Evolutionary conservation across 1,284 basidiomycete genomes (phyloP).

Genomic region (Naganishia cerealis): DNA sequence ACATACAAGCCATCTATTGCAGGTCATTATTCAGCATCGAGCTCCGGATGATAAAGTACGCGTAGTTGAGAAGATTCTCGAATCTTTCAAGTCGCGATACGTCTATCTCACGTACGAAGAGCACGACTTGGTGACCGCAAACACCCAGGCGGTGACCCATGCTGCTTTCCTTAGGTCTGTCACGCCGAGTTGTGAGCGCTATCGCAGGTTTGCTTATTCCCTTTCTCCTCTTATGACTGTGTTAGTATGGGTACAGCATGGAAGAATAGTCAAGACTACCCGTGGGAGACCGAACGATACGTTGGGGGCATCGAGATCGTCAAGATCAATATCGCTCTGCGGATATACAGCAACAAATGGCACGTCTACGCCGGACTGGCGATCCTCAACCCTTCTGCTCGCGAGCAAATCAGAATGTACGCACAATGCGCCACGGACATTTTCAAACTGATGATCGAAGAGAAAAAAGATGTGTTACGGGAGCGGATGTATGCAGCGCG

Average conservation of each 20-base stretch:
- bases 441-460: conserved; percentile 94
- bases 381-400: conserved; percentile 91
- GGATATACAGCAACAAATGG: conserved; percentile 97
- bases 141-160: conserved; percentile 96
- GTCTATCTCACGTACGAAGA: conserved; percentile 94
- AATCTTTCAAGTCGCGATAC: conserved; percentile 78
- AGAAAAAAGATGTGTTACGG: conserved; percentile 66
- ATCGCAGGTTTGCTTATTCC: neutral
- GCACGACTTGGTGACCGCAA: conserved; percentile 93
- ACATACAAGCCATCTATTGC: conserved; percentile 11
- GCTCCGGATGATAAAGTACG: conserved; percentile 70
- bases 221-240: no score
- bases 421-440: conserved; percentile 80
- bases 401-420: conserved; percentile 84
- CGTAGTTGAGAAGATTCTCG: conserved; percentile 80
- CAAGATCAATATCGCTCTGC: conserved; percentile 94
- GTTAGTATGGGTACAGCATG: conserved; percentile 95
- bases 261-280: conserved; percentile 74
- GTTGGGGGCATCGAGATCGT: conserved; percentile 98
- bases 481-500: conserved; percentile 74
- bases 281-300: conserved; percentile 90
- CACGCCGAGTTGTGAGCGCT: neutral
- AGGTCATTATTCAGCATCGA: conserved; percentile 89
- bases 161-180: conserved; percentile 89
- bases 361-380: conserved; percentile 98